Conservation (phyloP, 169 alveolate genomes). For the Plasmodium vinckei region DNA sequence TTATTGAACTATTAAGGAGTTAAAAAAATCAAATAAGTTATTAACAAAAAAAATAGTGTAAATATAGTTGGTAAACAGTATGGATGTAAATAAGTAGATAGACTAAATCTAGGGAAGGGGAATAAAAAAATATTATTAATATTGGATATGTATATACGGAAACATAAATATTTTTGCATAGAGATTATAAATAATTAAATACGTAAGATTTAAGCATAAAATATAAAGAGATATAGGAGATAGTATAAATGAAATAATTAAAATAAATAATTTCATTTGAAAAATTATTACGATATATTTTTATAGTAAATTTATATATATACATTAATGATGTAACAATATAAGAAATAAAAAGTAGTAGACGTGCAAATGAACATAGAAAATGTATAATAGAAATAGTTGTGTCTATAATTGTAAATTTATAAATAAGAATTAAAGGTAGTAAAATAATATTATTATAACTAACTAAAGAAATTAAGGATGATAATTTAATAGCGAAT, state of each 20-base stretch:
- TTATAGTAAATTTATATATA: conserved; percentile 53
- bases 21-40: no score
- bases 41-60: no score
- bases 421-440: conserved; percentile 40
- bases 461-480: conserved; percentile 58
- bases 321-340: conserved; percentile 38
- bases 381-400: conserved; percentile 5
- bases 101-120: no score
- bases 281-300: conserved; percentile 40
- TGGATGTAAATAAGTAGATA: no score
- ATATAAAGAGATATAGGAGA: conserved; percentile 50
- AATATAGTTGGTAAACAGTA: no score
- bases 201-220: conserved; percentile 16
- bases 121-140: neutral
- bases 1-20: no score
- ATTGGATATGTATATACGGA: neutral
- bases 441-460: conserved; percentile 57
- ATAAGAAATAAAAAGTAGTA: conserved; percentile 39
- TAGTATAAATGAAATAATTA: conserved; percentile 19
- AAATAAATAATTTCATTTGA: conserved; percentile 17
- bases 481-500: conserved; percentile 30
- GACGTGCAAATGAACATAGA: conserved; percentile 1
- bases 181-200: conserved; percentile 34
- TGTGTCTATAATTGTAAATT: conserved; percentile 34
- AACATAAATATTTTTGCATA: neutral